Conservation (phyloP, 352 stramenopile genomes). For the Phytophthora aleatoria region DNA sequence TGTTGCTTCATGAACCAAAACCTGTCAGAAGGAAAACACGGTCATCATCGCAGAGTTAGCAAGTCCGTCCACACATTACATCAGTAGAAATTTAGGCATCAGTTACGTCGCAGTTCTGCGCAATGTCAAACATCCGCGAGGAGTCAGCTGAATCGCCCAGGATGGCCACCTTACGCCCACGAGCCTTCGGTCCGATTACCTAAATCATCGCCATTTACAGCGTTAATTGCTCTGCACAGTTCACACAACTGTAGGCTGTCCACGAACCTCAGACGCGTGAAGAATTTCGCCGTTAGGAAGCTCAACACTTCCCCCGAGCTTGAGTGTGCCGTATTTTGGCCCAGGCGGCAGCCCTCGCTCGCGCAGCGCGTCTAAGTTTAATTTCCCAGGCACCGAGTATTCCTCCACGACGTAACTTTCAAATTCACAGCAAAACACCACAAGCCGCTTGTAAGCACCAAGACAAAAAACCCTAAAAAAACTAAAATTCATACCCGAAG, state of each 20-base stretch:
- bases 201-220: constrained; percentile 20
- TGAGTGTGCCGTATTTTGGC: constrained; percentile 90
- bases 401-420: constrained; percentile 83
- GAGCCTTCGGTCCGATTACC: constrained; percentile 61
- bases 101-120: constrained; percentile 73
- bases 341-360: constrained; percentile 84
- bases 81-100: neutral
- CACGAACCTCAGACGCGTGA: constrained; percentile 75
- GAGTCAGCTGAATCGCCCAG: constrained; percentile 79
- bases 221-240: constrained; percentile 1
- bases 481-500: constrained; percentile 59
- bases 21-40: constrained; percentile 33
- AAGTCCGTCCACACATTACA: neutral
- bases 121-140: constrained; percentile 78
- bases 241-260: neutral
- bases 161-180: constrained; percentile 78
- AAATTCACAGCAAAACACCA: neutral
- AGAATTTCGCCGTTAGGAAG: constrained; percentile 80
- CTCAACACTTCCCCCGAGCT: constrained; percentile 85
- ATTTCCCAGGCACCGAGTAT: constrained; percentile 75
- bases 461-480: constrained; percentile 4
- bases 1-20: constrained; percentile 90
- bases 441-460: neutral
- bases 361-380: constrained; percentile 83
- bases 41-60: constrained; percentile 2